Percentiles rank a stretch among this genome's conserved stretches.
These are phyloP conservation scores for Mucor ambiguus DNA, from an alignment of 371 early-diverging fungal genomes.

Conservation along the genomic window DNA sequence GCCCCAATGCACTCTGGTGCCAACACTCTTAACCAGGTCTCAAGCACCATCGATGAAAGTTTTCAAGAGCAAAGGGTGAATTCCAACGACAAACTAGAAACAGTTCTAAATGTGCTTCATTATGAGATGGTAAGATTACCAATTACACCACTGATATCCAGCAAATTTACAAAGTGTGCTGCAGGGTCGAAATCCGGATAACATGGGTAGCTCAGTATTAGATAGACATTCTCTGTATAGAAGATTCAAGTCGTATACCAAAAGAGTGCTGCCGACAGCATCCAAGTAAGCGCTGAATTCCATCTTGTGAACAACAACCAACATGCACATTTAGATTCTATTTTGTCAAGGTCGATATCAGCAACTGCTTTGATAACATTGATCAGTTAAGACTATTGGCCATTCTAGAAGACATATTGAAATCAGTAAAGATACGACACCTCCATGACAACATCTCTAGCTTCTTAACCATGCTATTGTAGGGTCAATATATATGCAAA, in stretches of 20 bases:
- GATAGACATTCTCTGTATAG: constrained; percentile 61
- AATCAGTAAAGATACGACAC: not conserved
- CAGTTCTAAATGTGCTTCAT: constrained; percentile 28
- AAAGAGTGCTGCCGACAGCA: not conserved
- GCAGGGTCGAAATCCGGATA: constrained; percentile 23
- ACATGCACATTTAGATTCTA: constrained; percentile 38
- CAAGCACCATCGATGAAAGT: not conserved
- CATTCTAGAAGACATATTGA: constrained; percentile 46
- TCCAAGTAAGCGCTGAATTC: constrained; percentile 1
- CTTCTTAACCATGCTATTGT: not conserved
- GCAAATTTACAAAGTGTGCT: not conserved
- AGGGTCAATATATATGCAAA: not conserved
- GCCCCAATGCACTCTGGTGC: not conserved
- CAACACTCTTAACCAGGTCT: not conserved
- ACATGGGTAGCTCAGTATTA: constrained; percentile 52
- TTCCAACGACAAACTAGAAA: constrained; percentile 15
- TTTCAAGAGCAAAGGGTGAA: not conserved
- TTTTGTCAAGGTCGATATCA: constrained; percentile 85
- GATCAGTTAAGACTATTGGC: constrained; percentile 66
- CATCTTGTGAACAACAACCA: not conserved
- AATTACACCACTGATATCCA: not conserved
- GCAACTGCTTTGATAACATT: constrained; percentile 79
- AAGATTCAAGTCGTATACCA: constrained; percentile 52
- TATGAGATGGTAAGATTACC: constrained; percentile 45
- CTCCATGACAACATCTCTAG: not conserved